phyloP scores from a whole-genome alignment of 257 asterid species.

The Solanum sejunctum region DNA sequence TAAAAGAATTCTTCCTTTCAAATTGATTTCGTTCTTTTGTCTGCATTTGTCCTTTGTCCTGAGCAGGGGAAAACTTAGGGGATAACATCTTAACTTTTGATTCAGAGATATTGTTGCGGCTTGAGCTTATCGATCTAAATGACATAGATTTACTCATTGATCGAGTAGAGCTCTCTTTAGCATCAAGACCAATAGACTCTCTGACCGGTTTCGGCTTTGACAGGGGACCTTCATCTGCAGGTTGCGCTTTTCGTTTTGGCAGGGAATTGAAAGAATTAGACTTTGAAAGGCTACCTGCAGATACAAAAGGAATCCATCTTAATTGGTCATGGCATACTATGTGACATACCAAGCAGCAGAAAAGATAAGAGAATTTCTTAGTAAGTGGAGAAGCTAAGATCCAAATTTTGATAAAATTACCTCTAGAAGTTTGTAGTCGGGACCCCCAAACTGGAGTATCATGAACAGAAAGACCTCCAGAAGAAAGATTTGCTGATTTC shows the following conservation, averaged over 20 bases:
- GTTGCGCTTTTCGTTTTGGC: conserved; percentile 64
- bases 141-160: conserved; percentile 62
- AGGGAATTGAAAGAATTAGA: conserved; percentile 61
- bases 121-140: conserved; percentile 42
- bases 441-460: conserved; percentile 36
- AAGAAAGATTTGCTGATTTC: conserved; percentile 30
- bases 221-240: conserved; percentile 49
- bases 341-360: neutral
- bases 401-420: conserved; percentile 15
- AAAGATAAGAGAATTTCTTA: conserved; percentile 3
- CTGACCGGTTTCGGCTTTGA: conserved; percentile 63
- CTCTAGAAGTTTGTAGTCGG: conserved; percentile 32
- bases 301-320: neutral
- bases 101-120: conserved; percentile 25
- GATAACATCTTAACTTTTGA: conserved; percentile 63
- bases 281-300: conserved; percentile 61
- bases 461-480: conserved; percentile 20
- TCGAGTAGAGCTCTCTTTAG: conserved; percentile 47
- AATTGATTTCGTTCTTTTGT: conserved; percentile 38
- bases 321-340: neutral
- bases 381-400: neutral
- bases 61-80: conserved; percentile 39
- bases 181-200: conserved; percentile 37
- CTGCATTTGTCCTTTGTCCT: conserved; percentile 30
- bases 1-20: conserved; percentile 59